A percentile compares a stretch with the other conserved stretches of the same genome.
These are phyloP conservation scores for Przewalskia tangutica DNA, from an alignment of 257 asterid species.

Conservation along the genomic window DNA sequence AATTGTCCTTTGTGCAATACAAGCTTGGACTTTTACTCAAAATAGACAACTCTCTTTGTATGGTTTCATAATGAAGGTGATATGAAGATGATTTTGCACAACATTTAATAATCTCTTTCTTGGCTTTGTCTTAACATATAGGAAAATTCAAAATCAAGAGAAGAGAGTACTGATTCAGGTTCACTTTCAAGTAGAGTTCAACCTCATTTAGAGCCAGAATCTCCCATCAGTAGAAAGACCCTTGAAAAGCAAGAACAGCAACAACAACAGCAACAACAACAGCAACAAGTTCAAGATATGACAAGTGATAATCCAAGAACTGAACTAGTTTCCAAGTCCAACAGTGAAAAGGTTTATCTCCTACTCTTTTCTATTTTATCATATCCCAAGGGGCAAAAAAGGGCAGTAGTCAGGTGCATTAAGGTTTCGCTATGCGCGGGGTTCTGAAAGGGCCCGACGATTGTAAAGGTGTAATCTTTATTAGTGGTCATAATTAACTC, in stretches of 20 bases:
- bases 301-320: conserved; percentile 30
- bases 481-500: neutral
- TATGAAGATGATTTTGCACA: neutral
- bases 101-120: conserved; percentile 15
- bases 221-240: conserved; percentile 48
- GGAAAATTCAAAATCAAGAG: conserved; percentile 70
- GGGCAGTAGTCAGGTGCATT: too few relatives aligned
- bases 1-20: conserved; percentile 1
- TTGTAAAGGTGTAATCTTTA: conserved; percentile 19
- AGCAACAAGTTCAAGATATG: conserved; percentile 7
- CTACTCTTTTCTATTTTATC: conserved; percentile 2
- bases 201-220: conserved; percentile 47
- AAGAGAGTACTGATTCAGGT: conserved; percentile 74
- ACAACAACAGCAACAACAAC: too few relatives aligned
- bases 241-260: conserved; percentile 8
- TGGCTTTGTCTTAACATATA: conserved; percentile 15
- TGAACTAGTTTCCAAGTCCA: conserved; percentile 28
- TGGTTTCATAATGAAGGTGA: neutral
- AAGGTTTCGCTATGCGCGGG: too few relatives aligned
- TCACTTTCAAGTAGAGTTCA: conserved; percentile 41
- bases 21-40: conserved; percentile 5
- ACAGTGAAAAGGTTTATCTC: conserved; percentile 47
- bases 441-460: too few relatives aligned
- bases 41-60: neutral
- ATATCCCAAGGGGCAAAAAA: conserved; percentile 2